Conservation (phyloP, 1,139 yeast species). For the Magnusiomyces paraingens region DNA sequence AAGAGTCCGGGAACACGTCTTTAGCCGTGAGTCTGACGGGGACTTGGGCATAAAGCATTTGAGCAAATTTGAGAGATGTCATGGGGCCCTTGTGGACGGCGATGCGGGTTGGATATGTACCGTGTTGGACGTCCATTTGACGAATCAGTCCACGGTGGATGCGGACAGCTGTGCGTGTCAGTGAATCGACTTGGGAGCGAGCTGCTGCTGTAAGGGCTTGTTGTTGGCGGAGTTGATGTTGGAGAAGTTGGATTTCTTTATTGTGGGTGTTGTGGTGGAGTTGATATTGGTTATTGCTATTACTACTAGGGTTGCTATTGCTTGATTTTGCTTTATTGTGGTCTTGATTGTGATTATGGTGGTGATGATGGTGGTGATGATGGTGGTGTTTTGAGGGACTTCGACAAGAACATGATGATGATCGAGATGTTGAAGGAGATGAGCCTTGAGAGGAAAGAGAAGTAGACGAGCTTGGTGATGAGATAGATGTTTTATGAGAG, state of each 20-base stretch:
- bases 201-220: neutral
- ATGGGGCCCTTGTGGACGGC: constrained; percentile 1
- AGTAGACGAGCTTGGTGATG: neutral
- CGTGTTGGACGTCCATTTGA: constrained; percentile 28
- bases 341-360: neutral
- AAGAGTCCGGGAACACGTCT: constrained; percentile 9
- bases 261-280: no score
- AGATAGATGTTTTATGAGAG: neutral
- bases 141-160: constrained; percentile 19
- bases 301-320: no score
- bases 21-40: constrained; percentile 20
- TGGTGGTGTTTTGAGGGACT: neutral
- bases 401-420: neutral
- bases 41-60: constrained; percentile 20
- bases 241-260: neutral
- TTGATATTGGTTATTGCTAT: no score
- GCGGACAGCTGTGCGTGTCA: neutral
- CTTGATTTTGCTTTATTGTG: neutral
- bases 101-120: constrained; percentile 20
- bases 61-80: constrained; percentile 17
- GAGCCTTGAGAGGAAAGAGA: neutral
- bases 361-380: neutral
- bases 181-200: neutral
- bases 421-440: neutral
- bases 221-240: constrained; percentile 1